These are phyloP conservation scores for Cryptococcus amylolentus DNA, from an alignment of 1,284 basidiomycete species.

Conservation along the genomic window DNA sequence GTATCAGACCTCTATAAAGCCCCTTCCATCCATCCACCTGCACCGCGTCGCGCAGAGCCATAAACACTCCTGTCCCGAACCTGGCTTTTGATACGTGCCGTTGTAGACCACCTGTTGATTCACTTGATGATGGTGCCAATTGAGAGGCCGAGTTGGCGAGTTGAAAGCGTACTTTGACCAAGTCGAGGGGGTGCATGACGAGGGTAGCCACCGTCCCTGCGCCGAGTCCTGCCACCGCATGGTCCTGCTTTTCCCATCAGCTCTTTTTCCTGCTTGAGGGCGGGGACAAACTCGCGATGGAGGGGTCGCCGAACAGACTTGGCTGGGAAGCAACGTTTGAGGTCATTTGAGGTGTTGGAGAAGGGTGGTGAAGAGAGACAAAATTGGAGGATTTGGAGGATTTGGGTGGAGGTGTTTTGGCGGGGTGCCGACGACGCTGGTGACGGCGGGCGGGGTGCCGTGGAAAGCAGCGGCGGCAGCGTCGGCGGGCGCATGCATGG, in stretches of 20 bases:
- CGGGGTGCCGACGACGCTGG: not conserved
- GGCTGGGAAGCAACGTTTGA: slow-evolving; percentile 2
- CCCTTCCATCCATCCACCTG: slow-evolving; percentile 74
- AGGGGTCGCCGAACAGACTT: slow-evolving; percentile 42
- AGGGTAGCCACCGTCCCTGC: slow-evolving; percentile 90
- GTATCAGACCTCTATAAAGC: slow-evolving; percentile 82
- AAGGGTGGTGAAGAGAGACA: not conserved
- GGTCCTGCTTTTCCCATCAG: slow-evolving; percentile 56
- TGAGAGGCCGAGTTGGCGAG: slow-evolving; percentile 55
- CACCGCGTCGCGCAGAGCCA: slow-evolving; percentile 70
- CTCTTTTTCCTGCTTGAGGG: not conserved
- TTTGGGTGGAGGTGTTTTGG: not conserved
- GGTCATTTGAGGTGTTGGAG: not conserved
- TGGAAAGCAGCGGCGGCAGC: not conserved
- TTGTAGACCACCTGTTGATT: slow-evolving; percentile 4
- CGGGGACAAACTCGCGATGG: slow-evolving; percentile 33
- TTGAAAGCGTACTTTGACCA: slow-evolving; percentile 93
- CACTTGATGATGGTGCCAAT: slow-evolving; percentile 9
- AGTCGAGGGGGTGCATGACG: slow-evolving; percentile 96
- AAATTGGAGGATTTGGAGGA: not conserved
- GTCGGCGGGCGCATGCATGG: too few species aligned
- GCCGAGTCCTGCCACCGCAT: slow-evolving; percentile 88
- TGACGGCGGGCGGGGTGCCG: not conserved
- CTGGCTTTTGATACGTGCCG: slow-evolving; percentile 50
- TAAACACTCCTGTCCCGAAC: slow-evolving; percentile 74